Evolutionary conservation across 805 yeast genomes (phyloP).

Genomic region (Candida railenensis): DNA sequence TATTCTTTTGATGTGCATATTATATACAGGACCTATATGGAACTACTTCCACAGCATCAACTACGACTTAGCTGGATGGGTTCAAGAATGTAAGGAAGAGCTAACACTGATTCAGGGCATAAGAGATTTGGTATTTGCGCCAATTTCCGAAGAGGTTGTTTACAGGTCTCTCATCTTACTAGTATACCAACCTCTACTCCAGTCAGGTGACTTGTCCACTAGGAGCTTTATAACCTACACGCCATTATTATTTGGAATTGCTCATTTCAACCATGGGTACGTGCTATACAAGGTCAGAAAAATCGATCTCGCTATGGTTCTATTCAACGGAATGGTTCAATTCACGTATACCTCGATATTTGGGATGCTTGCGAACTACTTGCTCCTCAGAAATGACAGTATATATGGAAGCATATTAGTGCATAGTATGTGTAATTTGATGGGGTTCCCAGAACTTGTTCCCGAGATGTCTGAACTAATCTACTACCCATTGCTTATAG

Average conservation of each 20-base stretch:
- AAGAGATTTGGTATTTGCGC: conserved; percentile 67
- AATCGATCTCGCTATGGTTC: conserved; percentile 26
- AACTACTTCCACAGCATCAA: conserved; percentile 3
- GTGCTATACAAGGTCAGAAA: conserved; percentile 36
- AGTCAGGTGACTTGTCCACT: not conserved
- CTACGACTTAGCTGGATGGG: conserved; percentile 16
- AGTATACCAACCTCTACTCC: conserved; percentile 16
- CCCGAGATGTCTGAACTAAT: conserved; percentile 15
- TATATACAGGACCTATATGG: conserved; percentile 48
- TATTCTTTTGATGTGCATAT: conserved; percentile 30
- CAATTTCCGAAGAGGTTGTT: conserved; percentile 74
- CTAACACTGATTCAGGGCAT: conserved; percentile 33
- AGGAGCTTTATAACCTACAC: conserved; percentile 35
- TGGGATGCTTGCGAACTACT: conserved; percentile 62
- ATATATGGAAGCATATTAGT: conserved; percentile 57
- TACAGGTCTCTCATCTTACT: conserved; percentile 51
- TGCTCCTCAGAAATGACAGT: conserved; percentile 50
- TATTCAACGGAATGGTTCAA: conserved; percentile 48
- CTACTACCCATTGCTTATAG: conserved; percentile 29
- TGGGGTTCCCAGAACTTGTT: conserved; percentile 59
- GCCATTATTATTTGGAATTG: conserved; percentile 71
- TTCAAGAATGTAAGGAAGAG: conserved; percentile 17
- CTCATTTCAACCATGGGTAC: conserved; percentile 75
- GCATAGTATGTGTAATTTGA: conserved; percentile 67
- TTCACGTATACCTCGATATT: conserved; percentile 64